phyloP scores from a whole-genome alignment of 495 filamentous ascomycete genomes.

The Podospora appendiculata region DNA sequence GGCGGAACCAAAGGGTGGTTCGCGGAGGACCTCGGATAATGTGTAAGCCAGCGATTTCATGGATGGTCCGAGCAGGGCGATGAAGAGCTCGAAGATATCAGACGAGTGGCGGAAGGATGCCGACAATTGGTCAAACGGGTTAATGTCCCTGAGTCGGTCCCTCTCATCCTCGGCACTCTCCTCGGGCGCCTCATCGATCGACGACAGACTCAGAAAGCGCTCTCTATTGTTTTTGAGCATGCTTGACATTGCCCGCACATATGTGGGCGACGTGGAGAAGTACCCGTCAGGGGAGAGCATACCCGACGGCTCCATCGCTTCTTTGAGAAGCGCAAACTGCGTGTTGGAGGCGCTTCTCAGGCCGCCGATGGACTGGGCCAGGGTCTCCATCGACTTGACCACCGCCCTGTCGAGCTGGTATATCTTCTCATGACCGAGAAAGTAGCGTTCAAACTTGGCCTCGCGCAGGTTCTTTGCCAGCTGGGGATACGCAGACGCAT shows the following conservation, averaged over 20 bases:
- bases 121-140: slow-evolving; percentile 4
- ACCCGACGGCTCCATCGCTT: slow-evolving; percentile 32
- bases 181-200: slow-evolving; percentile 61
- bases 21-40: slow-evolving; percentile 76
- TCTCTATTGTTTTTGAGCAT: slow-evolving; percentile 22
- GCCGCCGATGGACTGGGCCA: slow-evolving; percentile 87
- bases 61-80: slow-evolving; percentile 77
- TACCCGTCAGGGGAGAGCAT: slow-evolving; percentile 22
- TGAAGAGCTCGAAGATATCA: slow-evolving; percentile 84
- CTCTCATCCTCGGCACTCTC: slow-evolving; percentile 46
- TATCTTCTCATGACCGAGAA: slow-evolving; percentile 73
- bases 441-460: slow-evolving; percentile 83
- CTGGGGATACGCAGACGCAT: slow-evolving; percentile 59
- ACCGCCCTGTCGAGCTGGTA: slow-evolving; percentile 74
- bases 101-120: slow-evolving; percentile 47
- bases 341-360: slow-evolving; percentile 81
- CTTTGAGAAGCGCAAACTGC: slow-evolving; percentile 75
- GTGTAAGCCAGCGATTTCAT: slow-evolving; percentile 95
- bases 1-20: slow-evolving; percentile 67
- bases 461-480: slow-evolving; percentile 78
- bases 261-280: slow-evolving; percentile 21
- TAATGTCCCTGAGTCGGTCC: not conserved
- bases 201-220: slow-evolving; percentile 37
- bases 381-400: slow-evolving; percentile 75
- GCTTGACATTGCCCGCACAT: slow-evolving; percentile 22